A percentile compares a stretch with the other conserved stretches of the same genome.
These are phyloP conservation scores for Solanum hybrid DNA, from an alignment of 305 asterid species.

Conservation along the genomic window DNA sequence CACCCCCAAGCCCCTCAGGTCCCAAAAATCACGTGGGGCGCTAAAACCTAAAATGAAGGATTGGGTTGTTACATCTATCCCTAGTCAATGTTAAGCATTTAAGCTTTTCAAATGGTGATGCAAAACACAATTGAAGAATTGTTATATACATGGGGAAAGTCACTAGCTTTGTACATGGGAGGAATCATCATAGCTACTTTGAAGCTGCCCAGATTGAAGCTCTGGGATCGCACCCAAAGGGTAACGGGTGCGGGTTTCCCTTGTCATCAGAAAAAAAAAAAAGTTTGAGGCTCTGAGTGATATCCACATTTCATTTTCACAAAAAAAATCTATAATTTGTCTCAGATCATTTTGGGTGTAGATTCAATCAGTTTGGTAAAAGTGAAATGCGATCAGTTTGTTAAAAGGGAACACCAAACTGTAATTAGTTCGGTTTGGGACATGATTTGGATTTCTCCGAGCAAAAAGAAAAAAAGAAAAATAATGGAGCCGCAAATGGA, in stretches of 20 bases:
- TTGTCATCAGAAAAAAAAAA: neutral
- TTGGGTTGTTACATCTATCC: neutral
- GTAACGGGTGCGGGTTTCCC: neutral
- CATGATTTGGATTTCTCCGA: too few relatives aligned
- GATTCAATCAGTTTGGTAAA: neutral
- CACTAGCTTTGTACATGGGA: neutral
- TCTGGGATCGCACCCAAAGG: neutral
- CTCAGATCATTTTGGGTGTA: neutral
- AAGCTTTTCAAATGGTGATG: neutral
- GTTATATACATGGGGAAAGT: neutral
- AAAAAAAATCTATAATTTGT: neutral
- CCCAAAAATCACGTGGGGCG: neutral
- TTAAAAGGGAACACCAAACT: neutral
- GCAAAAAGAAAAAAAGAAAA: too few relatives aligned
- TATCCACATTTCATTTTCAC: neutral
- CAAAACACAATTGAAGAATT: neutral
- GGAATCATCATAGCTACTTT: neutral
- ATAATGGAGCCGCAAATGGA: too few relatives aligned
- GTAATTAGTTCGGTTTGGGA: too few relatives aligned
- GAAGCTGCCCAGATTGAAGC: neutral
- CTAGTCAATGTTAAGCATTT: neutral
- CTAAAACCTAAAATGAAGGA: neutral
- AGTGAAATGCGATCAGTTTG: neutral
- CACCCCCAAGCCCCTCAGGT: neutral
- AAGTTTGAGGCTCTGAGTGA: neutral